phyloP scores from a whole-genome alignment of 2,329 filamentous ascomycete genomes.

The Trichoderma oligosporum region DNA sequence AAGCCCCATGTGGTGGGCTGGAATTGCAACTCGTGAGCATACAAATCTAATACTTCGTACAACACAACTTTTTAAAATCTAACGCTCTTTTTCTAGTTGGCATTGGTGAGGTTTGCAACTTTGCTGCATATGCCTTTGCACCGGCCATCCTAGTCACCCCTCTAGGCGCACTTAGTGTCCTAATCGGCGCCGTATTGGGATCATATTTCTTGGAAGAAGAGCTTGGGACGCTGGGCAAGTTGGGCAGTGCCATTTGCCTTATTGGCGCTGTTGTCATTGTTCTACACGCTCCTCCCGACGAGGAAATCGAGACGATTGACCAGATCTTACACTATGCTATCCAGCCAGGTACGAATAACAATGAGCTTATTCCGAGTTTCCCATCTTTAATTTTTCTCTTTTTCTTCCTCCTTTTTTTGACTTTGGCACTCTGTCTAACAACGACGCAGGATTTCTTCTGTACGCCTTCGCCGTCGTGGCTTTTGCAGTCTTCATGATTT shows the following conservation, averaged over 20 bases:
- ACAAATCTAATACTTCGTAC: neutral
- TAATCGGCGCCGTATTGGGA: slow-evolving; percentile 91
- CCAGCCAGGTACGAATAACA: slow-evolving; percentile 64
- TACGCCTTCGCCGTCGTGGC: slow-evolving; percentile 77
- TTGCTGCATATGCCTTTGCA: slow-evolving; percentile 95
- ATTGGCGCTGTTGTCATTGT: slow-evolving; percentile 97
- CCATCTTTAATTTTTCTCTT: neutral
- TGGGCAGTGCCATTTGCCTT: slow-evolving; percentile 93
- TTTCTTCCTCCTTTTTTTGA: neutral
- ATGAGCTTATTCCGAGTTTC: slow-evolving; percentile 24
- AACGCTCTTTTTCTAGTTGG: slow-evolving; percentile 67
- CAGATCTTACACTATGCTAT: slow-evolving; percentile 88
- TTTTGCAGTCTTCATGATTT: slow-evolving; percentile 94
- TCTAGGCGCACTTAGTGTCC: slow-evolving; percentile 84
- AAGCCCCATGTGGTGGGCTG: slow-evolving; percentile 96
- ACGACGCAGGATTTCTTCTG: slow-evolving; percentile 74
- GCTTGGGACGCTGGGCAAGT: slow-evolving; percentile 83
- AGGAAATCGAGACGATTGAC: slow-evolving; percentile 86
- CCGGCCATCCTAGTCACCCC: slow-evolving; percentile 98
- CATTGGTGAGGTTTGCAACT: slow-evolving; percentile 91
- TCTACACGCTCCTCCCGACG: slow-evolving; percentile 90
- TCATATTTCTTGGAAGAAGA: slow-evolving; percentile 92
- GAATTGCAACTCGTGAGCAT: slow-evolving; percentile 76
- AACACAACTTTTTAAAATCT: slow-evolving; percentile 26
- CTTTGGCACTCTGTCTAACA: slow-evolving; percentile 16